A percentile compares a stretch with the other conserved stretches of the same genome.
Conservation (phyloP, 1,284 basidiomycete species). For the Irpex lacteus region DNA sequence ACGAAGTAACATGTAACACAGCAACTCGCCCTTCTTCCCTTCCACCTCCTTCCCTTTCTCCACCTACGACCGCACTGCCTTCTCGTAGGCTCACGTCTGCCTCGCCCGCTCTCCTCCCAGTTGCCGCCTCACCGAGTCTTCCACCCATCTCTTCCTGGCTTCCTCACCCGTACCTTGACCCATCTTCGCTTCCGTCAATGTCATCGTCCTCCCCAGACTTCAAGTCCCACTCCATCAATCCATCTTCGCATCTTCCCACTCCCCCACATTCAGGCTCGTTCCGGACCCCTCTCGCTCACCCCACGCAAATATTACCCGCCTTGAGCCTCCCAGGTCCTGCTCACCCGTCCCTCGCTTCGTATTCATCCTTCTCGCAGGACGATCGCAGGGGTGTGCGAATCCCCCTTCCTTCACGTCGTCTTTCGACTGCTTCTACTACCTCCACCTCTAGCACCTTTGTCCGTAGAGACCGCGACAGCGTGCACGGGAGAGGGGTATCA, state of each 20-base stretch:
- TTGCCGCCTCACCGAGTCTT: slow-evolving; percentile 31
- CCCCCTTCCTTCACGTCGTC: slow-evolving; percentile 4
- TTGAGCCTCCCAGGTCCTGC: slow-evolving; percentile 39
- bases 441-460: not conserved
- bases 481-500: slow-evolving; percentile 4
- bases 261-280: slow-evolving; percentile 41
- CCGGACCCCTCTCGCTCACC: slow-evolving; percentile 22
- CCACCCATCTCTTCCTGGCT: slow-evolving; percentile 49
- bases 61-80: slow-evolving; percentile 7
- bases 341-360: slow-evolving; percentile 4
- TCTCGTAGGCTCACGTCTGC: slow-evolving; percentile 8
- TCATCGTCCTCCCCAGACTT: slow-evolving; percentile 18
- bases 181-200: slow-evolving; percentile 26
- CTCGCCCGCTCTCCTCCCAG: not conserved
- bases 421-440: slow-evolving; percentile 4
- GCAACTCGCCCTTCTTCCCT: slow-evolving; percentile 2
- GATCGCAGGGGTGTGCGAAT: slow-evolving; percentile 3
- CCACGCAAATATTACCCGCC: slow-evolving; percentile 26
- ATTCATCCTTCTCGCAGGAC: not conserved
- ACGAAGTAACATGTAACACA: not conserved
- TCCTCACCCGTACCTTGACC: slow-evolving; percentile 33
- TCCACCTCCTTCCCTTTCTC: not conserved
- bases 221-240: not conserved
- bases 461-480: not conserved
- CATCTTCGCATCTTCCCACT: slow-evolving; percentile 39